Percentiles rank a stretch among this genome's conserved stretches.
Conservation (phyloP, 2,329 filamentous ascomycete genomes). For the Xylaria sp. region DNA sequence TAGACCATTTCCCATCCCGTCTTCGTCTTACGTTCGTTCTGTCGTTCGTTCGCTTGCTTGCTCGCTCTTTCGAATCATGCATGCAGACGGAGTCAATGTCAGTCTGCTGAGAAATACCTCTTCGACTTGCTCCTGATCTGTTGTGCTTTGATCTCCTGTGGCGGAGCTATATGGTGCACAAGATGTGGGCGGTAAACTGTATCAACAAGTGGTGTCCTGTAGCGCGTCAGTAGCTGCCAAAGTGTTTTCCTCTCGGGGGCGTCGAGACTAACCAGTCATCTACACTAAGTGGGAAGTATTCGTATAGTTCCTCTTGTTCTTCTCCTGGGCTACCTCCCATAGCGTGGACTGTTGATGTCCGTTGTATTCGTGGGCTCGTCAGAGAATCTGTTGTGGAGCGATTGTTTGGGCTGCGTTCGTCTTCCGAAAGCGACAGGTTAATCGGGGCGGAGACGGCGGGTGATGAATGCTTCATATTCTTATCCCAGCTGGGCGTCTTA, state of each 20-base stretch:
- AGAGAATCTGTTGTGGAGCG: slow-evolving; percentile 60
- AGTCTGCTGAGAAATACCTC: slow-evolving; percentile 77
- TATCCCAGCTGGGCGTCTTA: slow-evolving; percentile 42
- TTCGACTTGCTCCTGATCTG: slow-evolving; percentile 74
- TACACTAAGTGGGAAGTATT: slow-evolving; percentile 91
- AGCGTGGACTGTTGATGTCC: slow-evolving; percentile 51
- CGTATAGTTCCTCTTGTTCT: slow-evolving; percentile 85
- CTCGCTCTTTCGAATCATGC: slow-evolving; percentile 10
- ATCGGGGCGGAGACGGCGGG: slow-evolving; percentile 53
- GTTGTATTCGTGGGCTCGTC: slow-evolving; percentile 59
- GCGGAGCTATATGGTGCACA: slow-evolving; percentile 85
- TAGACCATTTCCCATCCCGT: slow-evolving; percentile 15
- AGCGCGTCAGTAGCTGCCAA: background rate
- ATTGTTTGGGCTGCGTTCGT: slow-evolving; percentile 67
- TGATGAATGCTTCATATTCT: slow-evolving; percentile 43
- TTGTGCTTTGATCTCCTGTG: slow-evolving; percentile 76
- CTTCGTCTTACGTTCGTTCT: slow-evolving; percentile 3
- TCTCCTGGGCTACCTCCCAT: slow-evolving; percentile 73
- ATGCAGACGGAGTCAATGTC: slow-evolving; percentile 31
- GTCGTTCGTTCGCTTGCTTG: slow-evolving; percentile 1
- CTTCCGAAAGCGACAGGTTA: slow-evolving; percentile 68
- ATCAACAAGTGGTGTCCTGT: slow-evolving; percentile 46
- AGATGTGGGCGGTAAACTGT: slow-evolving; percentile 74
- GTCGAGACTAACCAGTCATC: slow-evolving; percentile 77
- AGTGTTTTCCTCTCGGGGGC: background rate